A percentile compares a stretch with the other conserved stretches of the same genome.
These are phyloP conservation scores for Phenoliferia sp. DNA, from an alignment of 1,284 basidiomycete genomes.

Conservation along the genomic window DNA sequence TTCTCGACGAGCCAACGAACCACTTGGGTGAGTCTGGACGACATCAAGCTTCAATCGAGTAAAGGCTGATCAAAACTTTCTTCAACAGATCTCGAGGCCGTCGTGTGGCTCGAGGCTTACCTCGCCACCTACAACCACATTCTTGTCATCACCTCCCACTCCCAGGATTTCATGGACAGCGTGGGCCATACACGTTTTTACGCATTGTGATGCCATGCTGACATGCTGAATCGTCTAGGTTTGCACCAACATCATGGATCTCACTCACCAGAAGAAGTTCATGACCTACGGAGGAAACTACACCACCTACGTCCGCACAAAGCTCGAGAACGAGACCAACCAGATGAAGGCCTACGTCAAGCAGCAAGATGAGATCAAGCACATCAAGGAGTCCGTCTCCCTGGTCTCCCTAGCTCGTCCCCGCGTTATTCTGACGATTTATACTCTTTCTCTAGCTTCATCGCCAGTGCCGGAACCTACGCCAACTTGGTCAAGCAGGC, in stretches of 20 bases:
- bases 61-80: not conserved
- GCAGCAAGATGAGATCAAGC: slow-evolving; percentile 96
- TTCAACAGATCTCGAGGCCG: slow-evolving; percentile 75
- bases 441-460: slow-evolving; percentile 51
- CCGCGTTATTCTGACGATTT: not conserved
- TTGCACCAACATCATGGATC: slow-evolving; percentile 96
- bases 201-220: not conserved
- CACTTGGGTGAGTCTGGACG: slow-evolving; percentile 25
- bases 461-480: slow-evolving; percentile 96
- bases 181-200: slow-evolving; percentile 33
- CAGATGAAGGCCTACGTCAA: slow-evolving; percentile 98
- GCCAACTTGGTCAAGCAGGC: slow-evolving; percentile 98
- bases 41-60: not conserved
- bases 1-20: slow-evolving; percentile 69
- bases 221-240: slow-evolving; percentile 43
- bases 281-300: slow-evolving; percentile 85
- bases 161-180: slow-evolving; percentile 96
- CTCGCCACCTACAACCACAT: slow-evolving; percentile 98
- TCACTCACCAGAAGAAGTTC: slow-evolving; percentile 77
- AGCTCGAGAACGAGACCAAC: slow-evolving; percentile 95
- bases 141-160: slow-evolving; percentile 91
- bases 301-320: slow-evolving; percentile 91
- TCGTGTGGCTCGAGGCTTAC: slow-evolving; percentile 98
- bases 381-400: slow-evolving; percentile 93
- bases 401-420: slow-evolving; percentile 27